phyloP scores from a whole-genome alignment of 2,329 filamentous ascomycete genomes.

The Didymella keratinophila region DNA sequence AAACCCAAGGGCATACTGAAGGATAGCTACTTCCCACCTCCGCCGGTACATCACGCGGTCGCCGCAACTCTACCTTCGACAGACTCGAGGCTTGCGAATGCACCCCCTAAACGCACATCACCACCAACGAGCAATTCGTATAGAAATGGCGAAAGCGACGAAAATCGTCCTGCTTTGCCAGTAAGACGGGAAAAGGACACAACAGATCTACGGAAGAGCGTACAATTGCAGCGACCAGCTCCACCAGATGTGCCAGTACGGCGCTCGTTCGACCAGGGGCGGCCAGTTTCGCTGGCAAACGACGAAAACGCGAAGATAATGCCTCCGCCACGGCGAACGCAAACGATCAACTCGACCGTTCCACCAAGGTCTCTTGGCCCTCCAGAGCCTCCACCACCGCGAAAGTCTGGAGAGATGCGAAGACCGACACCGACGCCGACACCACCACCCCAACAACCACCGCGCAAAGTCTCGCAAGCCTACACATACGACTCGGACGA shows the following conservation, averaged over 20 bases:
- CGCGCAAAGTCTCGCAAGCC: slow-evolving; percentile 29
- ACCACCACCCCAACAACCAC: slow-evolving; percentile 17
- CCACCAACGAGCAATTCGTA: slow-evolving; percentile 21
- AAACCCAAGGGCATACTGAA: slow-evolving; percentile 35
- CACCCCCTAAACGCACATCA: slow-evolving; percentile 29
- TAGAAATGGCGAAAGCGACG: slow-evolving; percentile 40
- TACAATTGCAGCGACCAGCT: slow-evolving; percentile 40
- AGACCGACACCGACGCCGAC: slow-evolving; percentile 32
- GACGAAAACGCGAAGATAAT: slow-evolving; percentile 42
- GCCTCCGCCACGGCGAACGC: slow-evolving; percentile 47
- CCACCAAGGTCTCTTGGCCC: slow-evolving; percentile 39
- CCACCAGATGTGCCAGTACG: slow-evolving; percentile 47
- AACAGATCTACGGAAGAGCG: slow-evolving; percentile 46
- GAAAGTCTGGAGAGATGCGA: slow-evolving; percentile 46
- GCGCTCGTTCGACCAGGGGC: slow-evolving; percentile 46
- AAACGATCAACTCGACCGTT: slow-evolving; percentile 34
- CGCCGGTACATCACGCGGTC: slow-evolving; percentile 41
- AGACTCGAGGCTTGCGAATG: slow-evolving; percentile 32
- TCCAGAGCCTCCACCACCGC: slow-evolving; percentile 45
- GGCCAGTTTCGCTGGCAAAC: slow-evolving; percentile 34
- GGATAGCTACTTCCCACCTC: slow-evolving; percentile 46
- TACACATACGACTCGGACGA: slow-evolving; percentile 61
- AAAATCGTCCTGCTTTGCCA: slow-evolving; percentile 60
- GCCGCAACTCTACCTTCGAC: slow-evolving; percentile 35
- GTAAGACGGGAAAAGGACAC: slow-evolving; percentile 52